phyloP scores from a whole-genome alignment of 495 filamentous ascomycete species.

The Aspergillus taichungensis region DNA sequence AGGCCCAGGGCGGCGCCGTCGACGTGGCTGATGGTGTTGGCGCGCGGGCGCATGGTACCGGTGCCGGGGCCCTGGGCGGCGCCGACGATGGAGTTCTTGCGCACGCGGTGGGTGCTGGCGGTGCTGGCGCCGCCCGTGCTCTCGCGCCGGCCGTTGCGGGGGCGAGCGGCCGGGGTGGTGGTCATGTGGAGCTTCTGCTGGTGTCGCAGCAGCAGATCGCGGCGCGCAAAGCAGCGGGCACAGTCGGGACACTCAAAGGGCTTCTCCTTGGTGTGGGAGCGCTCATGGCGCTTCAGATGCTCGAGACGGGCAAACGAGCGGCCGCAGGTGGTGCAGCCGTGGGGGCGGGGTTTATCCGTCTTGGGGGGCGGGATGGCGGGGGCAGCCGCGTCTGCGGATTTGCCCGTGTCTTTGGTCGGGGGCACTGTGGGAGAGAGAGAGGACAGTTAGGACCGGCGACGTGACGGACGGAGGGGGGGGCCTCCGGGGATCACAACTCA shows the following conservation, averaged over 20 bases:
- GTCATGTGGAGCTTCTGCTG: constrained; percentile 99
- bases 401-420: constrained; percentile 23
- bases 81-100: constrained; percentile 84
- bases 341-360: constrained; percentile 93
- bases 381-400: constrained; percentile 26
- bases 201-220: constrained; percentile 86
- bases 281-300: constrained; percentile 96
- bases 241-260: constrained; percentile 98
- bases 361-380: constrained; percentile 60
- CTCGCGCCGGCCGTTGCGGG: constrained; percentile 70
- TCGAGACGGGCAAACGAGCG: constrained; percentile 93
- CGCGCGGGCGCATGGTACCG: constrained; percentile 72
- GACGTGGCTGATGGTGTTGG: constrained; percentile 95
- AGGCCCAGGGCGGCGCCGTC: constrained; percentile 69
- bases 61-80: constrained; percentile 33
- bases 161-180: constrained; percentile 80
- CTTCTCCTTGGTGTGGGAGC: constrained; percentile 98
- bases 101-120: constrained; percentile 59
- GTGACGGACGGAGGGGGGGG: constrained; percentile 1
- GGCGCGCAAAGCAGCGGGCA: constrained; percentile 85
- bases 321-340: constrained; percentile 87
- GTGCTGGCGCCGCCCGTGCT: constrained; percentile 71
- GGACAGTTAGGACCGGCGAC: constrained; percentile 14
- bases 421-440: constrained; percentile 6
- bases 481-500: constrained; percentile 19